Percentiles rank a stretch among this genome's conserved stretches.
phyloP scores from a whole-genome alignment of 257 asterid genomes.

The Fraxinus pennsylvanica region DNA sequence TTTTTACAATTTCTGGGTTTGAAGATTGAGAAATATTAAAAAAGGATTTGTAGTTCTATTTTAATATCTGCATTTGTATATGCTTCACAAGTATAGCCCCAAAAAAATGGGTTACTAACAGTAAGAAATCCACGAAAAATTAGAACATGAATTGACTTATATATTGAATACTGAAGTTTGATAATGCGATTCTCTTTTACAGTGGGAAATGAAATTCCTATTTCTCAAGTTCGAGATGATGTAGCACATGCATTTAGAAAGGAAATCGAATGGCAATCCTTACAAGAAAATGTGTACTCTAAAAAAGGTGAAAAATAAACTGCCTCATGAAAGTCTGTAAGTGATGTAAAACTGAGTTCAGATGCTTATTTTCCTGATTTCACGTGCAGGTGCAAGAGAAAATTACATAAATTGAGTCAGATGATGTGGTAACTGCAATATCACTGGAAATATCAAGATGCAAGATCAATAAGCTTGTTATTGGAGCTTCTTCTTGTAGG shows the following conservation, averaged over 20 bases:
- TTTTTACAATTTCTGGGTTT: too few relatives aligned
- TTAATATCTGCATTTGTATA: background rate
- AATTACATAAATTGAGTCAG: constrained; percentile 69
- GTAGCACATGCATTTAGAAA: constrained; percentile 64
- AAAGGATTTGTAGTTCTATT: too few relatives aligned
- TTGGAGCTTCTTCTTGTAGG: constrained; percentile 69
- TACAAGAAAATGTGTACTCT: constrained; percentile 58
- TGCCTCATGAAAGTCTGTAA: background rate
- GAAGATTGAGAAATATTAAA: too few relatives aligned
- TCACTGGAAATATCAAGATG: constrained; percentile 41
- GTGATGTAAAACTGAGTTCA: background rate
- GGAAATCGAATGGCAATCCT: constrained; percentile 77
- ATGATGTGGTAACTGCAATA: constrained; percentile 61
- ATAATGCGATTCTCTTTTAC: constrained; percentile 4
- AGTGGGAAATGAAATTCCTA: constrained; percentile 80
- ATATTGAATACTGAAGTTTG: background rate
- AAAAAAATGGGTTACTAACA: background rate
- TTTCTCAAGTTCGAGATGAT: constrained; percentile 77
- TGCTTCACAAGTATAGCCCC: background rate
- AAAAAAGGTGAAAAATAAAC: constrained; percentile 46
- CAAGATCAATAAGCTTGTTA: constrained; percentile 60
- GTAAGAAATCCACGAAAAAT: background rate
- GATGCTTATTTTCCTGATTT: constrained; percentile 17
- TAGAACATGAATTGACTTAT: too few relatives aligned
- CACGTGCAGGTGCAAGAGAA: constrained; percentile 70